phyloP scores from a whole-genome alignment of 345 rosid species.

The Bruguiera sexangula region DNA sequence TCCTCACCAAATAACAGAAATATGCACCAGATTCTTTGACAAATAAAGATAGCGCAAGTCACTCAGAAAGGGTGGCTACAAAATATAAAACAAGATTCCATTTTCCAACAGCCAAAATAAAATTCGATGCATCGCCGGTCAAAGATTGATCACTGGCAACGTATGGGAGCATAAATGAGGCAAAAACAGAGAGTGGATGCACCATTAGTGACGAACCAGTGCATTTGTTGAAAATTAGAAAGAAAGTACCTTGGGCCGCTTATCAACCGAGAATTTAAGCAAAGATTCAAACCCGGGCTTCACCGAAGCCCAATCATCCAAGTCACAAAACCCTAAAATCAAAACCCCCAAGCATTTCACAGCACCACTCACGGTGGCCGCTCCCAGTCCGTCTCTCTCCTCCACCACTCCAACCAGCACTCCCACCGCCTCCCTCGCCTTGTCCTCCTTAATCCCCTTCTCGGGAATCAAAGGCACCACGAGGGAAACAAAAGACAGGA shows the following conservation, averaged over 20 bases:
- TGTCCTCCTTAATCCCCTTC: slow-evolving; percentile 40
- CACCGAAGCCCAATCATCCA: slow-evolving; percentile 66
- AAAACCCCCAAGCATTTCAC: slow-evolving; percentile 79
- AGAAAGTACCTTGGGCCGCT: slow-evolving; percentile 76
- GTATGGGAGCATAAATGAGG: too few species aligned
- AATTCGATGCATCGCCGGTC: too few species aligned
- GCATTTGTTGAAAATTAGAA: not conserved
- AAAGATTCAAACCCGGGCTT: slow-evolving; percentile 51
- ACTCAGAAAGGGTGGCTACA: too few species aligned
- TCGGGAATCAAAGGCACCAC: slow-evolving; percentile 50
- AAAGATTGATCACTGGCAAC: too few species aligned
- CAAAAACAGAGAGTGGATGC: not conserved
- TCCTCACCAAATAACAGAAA: too few species aligned
- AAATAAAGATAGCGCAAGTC: too few species aligned
- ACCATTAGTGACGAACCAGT: slow-evolving; percentile 1
- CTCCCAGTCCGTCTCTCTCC: slow-evolving; percentile 48
- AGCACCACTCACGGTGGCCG: slow-evolving; percentile 58
- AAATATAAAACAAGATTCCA: too few species aligned
- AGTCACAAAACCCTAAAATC: slow-evolving; percentile 54
- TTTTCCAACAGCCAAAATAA: too few species aligned
- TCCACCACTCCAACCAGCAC: slow-evolving; percentile 46
- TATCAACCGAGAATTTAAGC: slow-evolving; percentile 62
- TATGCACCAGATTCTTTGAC: too few species aligned
- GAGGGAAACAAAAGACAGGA: slow-evolving; percentile 62
- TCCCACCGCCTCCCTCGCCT: slow-evolving; percentile 65